Evolutionary conservation across 495 filamentous ascomycete species (phyloP), one percentile per base, ranked within the genome.

Genomic region (Trypethelium eluteriae): DNA sequence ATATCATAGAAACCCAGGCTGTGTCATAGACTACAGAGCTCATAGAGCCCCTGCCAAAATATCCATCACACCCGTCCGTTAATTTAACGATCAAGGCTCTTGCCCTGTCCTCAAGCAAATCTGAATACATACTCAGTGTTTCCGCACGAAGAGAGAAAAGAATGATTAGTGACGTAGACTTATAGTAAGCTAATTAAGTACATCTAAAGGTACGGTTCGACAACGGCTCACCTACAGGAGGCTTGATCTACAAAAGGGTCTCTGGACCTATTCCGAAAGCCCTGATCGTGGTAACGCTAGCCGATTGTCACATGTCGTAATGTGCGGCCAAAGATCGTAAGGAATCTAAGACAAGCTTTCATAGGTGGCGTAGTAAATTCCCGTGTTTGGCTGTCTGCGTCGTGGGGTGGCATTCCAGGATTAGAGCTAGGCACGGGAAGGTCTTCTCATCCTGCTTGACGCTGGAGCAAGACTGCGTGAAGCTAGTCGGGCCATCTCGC

Each of bases 1-100:
- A 47, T 12, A 82, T 62, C 76, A 83, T 77, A 1, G 81, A 75
- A 0, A 81, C 63, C 81, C 79, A 83, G 3, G 80, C 79, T 4
- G 81, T 80, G 59, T 81, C 79, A 66, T 83, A 82, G 41, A 79
- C 66, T 3, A 74, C 72, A 32, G 69, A 46, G 3, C 72, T 72
- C 67, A 80, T 72, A 38, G 41, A 49, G 39, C 63, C 63, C 4
- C 39, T 35, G n/a, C 63, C 63, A 53, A 49, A 38, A 56, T 32
- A 53, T 32, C 18, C 53, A 59, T 59, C 53, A 32, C 32, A 35
- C 6, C 32, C 53, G 36, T 36, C 14, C 2, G 53, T 59, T 32
- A 59, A 10, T 14, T 36, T 59, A 18, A 5, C 7, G 36, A 59
- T 36, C 32, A 59, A 18, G 10, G 53, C 53, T 32, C 36, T 34